Base-by-base conservation (phyloP, 352 stramenopile genomes). In the Phytophthora pistaciae region DNA sequence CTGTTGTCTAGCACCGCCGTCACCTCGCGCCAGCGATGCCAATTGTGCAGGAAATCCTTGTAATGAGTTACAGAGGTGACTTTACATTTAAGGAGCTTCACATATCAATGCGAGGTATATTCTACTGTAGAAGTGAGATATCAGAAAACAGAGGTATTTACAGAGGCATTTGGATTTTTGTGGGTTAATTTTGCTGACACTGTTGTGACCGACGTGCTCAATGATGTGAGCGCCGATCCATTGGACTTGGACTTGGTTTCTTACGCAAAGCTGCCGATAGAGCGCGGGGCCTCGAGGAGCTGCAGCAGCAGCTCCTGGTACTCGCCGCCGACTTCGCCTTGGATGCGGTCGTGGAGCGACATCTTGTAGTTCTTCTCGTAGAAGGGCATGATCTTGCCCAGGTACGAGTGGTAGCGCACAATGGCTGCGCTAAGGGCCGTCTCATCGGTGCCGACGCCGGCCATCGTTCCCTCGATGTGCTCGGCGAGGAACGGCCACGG, bases 381-480 rank as follows among this genome's bases (percentile, higher is more conserved):
- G 25, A 75, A 71, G 18, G 72, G 64, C 53, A 78, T 75, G 60
- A 95, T 77, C 36, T 83, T 67, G n/a, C 60, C 29, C 49, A 93
- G 70, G 67, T 87, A 88, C 58, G 70, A 46, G 68, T 93, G 83
- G 73, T 93, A 95, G 44, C 88, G 86, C 56, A 95, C 84, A 58
- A 93, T 69, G 20, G 85, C 71, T 36, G 83, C 75, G 52, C 77
- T 88, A 10, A 95, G 76, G 53, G 81, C 83, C 29, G 76, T 83
- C 70, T 91, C 80, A 64, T 93, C 86, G 5, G 88, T 94, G 71
- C 88, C 88, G 9, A 90, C 57, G 56, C 86, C 86, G 13, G 77
- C 76, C 88, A 95, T 95, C 25, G 88, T 78, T 36, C 66, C 68
- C 66, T 92, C 80, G 25, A 95, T 72, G 40, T 87, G 75, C 23